Conservation (phyloP, 192 early-diverging fungal genomes). For the Entomortierella parvispora region DNA sequence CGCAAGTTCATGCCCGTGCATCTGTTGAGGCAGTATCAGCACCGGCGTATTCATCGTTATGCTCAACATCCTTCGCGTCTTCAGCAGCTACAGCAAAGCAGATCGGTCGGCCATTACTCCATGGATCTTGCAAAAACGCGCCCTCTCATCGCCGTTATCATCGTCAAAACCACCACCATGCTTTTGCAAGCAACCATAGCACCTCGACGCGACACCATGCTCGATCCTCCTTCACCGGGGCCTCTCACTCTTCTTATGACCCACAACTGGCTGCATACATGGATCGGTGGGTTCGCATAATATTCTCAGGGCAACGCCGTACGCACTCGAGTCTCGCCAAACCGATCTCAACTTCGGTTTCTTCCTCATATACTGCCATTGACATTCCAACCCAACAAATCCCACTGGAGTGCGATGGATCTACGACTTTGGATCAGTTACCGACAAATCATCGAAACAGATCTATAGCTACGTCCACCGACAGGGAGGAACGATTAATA, state of each 20-base stretch:
- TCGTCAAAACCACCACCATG: not conserved
- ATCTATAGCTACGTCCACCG: too few relatives aligned
- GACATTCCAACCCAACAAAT: not conserved
- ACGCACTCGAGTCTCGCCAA: constrained; percentile 30
- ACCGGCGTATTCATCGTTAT: not conserved
- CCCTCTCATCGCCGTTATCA: not conserved
- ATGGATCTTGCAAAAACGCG: not conserved
- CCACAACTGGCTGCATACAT: constrained; percentile 31
- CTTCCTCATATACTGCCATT: constrained; percentile 9
- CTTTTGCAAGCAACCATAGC: not conserved
- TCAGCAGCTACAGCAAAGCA: not conserved
- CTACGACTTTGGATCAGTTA: not conserved
- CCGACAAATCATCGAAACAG: too few relatives aligned
- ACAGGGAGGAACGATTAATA: not conserved
- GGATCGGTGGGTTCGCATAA: constrained; percentile 38
- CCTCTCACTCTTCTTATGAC: constrained; percentile 18
- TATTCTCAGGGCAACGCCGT: constrained; percentile 19
- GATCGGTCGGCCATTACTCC: not conserved
- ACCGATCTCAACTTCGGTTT: not conserved
- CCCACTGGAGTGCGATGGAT: not conserved
- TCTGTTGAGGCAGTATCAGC: not conserved
- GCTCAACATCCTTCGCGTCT: not conserved
- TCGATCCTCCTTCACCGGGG: not conserved
- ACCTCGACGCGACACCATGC: not conserved
- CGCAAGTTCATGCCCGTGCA: not conserved